Conservation (phyloP, 2,329 filamentous ascomycete species). For the Fusarium buxicola region DNA sequence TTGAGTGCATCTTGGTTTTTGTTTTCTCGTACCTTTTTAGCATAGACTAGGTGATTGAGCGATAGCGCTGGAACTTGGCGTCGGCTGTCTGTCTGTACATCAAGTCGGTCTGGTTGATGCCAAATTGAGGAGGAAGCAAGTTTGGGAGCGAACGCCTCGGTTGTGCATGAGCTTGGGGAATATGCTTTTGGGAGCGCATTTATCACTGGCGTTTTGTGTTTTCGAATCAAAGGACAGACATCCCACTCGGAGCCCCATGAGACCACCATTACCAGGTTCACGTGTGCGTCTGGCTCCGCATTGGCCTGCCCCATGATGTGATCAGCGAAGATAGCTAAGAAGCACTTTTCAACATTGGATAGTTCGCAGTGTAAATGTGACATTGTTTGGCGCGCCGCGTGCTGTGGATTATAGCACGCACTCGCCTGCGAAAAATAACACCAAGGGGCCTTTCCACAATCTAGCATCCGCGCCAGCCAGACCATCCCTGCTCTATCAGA, state of each 20-base stretch:
- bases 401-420: conserved; percentile 38
- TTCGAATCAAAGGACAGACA: neutral
- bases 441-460: conserved; percentile 42
- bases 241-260: neutral
- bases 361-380: conserved; percentile 38
- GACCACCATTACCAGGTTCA: conserved; percentile 10
- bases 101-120: neutral
- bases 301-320: neutral
- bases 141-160: neutral
- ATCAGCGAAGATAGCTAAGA: conserved; percentile 13
- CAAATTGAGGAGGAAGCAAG: neutral
- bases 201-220: neutral
- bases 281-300: conserved; percentile 7
- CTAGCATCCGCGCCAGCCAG: conserved; percentile 44
- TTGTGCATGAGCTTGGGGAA: neutral
- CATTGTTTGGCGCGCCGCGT: conserved; percentile 42
- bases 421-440: conserved; percentile 36
- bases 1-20: conserved; percentile 24
- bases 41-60: conserved; percentile 26
- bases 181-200: neutral
- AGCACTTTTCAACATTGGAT: conserved; percentile 39
- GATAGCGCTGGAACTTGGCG: conserved; percentile 4
- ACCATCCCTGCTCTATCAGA: conserved; percentile 51
- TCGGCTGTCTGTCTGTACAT: neutral
- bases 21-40: conserved; percentile 2